A percentile compares a stretch with the other conserved stretches of the same genome.
phyloP scores from a whole-genome alignment of 176 grass and related monocot genomes.

The Pontederia paniculata region DNA sequence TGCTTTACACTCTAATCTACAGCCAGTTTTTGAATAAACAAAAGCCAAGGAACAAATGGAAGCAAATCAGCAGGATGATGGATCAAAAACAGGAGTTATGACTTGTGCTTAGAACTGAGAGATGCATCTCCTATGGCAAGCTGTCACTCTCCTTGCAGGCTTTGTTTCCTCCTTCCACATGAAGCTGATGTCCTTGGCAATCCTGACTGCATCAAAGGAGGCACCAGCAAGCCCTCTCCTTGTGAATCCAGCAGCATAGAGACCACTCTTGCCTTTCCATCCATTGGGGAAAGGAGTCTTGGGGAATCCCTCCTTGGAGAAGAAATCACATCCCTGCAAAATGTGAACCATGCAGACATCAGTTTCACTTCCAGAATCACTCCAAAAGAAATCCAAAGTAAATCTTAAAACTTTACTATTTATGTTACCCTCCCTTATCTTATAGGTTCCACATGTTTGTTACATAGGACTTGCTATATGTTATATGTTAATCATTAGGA shows the following conservation, averaged over 20 bases:
- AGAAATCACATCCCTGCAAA: slow-evolving; percentile 7
- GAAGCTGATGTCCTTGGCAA: background rate
- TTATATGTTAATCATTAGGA: no score
- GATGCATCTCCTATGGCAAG: slow-evolving; percentile 6
- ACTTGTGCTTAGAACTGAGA: background rate
- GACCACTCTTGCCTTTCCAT: background rate
- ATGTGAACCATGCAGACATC: background rate
- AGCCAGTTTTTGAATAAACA: background rate
- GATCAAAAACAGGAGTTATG: background rate
- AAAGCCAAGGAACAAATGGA: no score
- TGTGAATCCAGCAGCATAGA: slow-evolving; percentile 2
- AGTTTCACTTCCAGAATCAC: background rate
- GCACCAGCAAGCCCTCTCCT: background rate
- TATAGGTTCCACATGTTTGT: no score
- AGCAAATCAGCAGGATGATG: background rate
- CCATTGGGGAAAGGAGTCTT: background rate
- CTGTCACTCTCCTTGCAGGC: background rate
- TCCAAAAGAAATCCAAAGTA: no score
- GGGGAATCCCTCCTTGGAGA: background rate
- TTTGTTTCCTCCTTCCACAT: slow-evolving; percentile 1
- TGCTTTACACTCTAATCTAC: background rate
- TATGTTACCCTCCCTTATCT: no score
- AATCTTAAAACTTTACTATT: no score
- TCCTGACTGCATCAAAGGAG: background rate
- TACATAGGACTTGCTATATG: no score